Evolutionary conservation across 179 eudicot species (phyloP), one percentile per base, ranked within the genome.

Genomic region (Heliamphora pulchella): DNA sequence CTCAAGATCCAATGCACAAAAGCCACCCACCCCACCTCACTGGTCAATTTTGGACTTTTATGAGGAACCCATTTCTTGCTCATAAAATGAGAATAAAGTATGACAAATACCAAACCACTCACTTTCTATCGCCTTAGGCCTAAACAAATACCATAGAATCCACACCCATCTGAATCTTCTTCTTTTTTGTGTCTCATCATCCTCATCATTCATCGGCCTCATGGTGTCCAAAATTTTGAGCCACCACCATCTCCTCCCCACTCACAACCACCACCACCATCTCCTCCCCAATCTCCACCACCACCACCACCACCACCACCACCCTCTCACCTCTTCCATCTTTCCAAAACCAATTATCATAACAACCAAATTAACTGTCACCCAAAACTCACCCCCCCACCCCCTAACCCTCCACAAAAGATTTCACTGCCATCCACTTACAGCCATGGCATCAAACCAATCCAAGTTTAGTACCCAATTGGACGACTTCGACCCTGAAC

Each of bases 161-260:
- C 82, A 51, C 1, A 0, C 41, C 4, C 70, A 44, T 66, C 70
- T 74, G 43, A 75, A 74, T 47, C 84, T 64, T 47, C 61, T 54
- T 57, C 57, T 39, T 62, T 43, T 48, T 53, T 2, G 2, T 6
- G 58, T 77, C 1, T 48, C 46, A 80, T 77, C 85, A 71, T n/a
- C 77, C 39, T 31, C 39, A 10, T 53, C 63, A 22, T 4, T 78
- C 81, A 83, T 81, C 31, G 0, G 31, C 31, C 31, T 31, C 79
- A 91, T 91, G 96, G 75, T 82, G 22, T 85, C 94, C 86, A 90
- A 85, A 79, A 80, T 79, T 76, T 79, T 91, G 31, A 31, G 31
- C 46, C 85, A 70, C 86, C 70, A 84, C 82, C 75, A 78, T 78
- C 88, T 86, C 81, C 86, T 88, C 81, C 92, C 74, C 77, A 84